Evolutionary conservation across 2,329 filamentous ascomycete genomes (phyloP).

Genomic region (Arachnomyces sp.): DNA sequence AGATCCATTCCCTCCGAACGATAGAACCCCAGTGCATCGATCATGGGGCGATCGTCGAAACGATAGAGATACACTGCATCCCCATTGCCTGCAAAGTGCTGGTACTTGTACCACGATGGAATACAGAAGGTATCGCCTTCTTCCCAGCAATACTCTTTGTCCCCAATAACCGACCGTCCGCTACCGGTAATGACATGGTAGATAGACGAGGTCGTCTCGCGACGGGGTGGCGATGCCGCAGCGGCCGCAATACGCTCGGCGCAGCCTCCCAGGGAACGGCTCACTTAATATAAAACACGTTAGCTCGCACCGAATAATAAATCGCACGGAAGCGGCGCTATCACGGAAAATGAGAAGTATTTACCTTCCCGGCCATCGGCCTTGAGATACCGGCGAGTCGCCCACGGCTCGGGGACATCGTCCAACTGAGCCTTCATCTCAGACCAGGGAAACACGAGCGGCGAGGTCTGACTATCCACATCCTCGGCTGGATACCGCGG

Average conservation of each 20-base stretch:
- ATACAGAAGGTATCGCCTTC: conserved; percentile 49
- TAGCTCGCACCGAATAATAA: no score
- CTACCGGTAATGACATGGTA: conserved; percentile 47
- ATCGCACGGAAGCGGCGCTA: no score
- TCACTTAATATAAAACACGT: no score
- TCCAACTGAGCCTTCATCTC: no score
- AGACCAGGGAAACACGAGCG: no score
- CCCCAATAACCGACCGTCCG: conserved; percentile 37
- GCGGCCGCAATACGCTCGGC: conserved; percentile 39
- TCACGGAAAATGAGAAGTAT: no score
- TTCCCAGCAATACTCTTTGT: conserved; percentile 38
- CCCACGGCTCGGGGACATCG: no score
- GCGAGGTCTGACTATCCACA: no score
- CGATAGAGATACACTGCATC: conserved; percentile 44
- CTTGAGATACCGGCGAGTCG: no score
- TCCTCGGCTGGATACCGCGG: conserved; percentile 44
- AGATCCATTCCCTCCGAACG: no score
- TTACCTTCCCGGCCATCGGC: no score
- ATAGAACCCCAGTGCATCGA: conserved; percentile 43
- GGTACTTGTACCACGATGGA: conserved; percentile 45
- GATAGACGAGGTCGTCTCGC: conserved; percentile 47
- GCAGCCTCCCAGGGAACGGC: conserved; percentile 44
- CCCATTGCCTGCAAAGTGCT: conserved; percentile 36
- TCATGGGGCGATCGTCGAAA: conserved; percentile 51
- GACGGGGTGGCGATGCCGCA: conserved; percentile 28